A percentile compares a stretch with the other conserved stretches of the same genome.
These are phyloP conservation scores for Talaromyces sp. DNA, from an alignment of 2,329 filamentous ascomycete species.

Conservation along the genomic window DNA sequence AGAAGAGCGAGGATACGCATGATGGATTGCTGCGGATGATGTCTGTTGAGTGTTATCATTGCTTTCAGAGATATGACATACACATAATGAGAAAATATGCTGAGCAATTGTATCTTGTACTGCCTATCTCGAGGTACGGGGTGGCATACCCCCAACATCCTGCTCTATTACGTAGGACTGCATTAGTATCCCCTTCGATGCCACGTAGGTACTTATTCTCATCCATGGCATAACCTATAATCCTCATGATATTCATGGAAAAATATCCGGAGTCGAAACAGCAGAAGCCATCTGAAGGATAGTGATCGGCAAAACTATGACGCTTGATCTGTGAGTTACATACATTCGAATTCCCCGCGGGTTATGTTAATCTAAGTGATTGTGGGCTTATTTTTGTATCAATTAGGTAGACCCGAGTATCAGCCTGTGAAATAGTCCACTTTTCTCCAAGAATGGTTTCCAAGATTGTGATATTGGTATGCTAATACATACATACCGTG, in stretches of 20 bases:
- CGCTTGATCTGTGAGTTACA: not conserved
- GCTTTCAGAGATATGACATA: not conserved
- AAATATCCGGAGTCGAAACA: not conserved
- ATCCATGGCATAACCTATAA: not conserved
- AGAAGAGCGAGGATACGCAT: conserved; percentile 5
- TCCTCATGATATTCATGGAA: not conserved
- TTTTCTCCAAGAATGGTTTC: not conserved
- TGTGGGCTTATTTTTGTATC: not conserved
- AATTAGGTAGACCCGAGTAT: not conserved
- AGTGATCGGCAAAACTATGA: not conserved
- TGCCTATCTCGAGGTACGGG: no score
- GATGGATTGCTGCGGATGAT: not conserved
- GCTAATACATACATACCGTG: not conserved
- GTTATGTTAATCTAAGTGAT: not conserved
- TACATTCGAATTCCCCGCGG: not conserved
- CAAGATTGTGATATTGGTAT: not conserved
- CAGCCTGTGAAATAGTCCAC: not conserved
- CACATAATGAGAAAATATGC: not conserved
- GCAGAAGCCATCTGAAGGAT: not conserved
- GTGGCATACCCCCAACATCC: no score
- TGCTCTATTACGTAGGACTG: not conserved
- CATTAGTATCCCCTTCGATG: not conserved
- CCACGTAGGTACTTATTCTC: not conserved
- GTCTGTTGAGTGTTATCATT: no score
- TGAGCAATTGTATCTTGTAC: not conserved